Evolutionary conservation across 352 stramenopile species (phyloP).

Genomic region (Globisporangium recalcitrans): DNA sequence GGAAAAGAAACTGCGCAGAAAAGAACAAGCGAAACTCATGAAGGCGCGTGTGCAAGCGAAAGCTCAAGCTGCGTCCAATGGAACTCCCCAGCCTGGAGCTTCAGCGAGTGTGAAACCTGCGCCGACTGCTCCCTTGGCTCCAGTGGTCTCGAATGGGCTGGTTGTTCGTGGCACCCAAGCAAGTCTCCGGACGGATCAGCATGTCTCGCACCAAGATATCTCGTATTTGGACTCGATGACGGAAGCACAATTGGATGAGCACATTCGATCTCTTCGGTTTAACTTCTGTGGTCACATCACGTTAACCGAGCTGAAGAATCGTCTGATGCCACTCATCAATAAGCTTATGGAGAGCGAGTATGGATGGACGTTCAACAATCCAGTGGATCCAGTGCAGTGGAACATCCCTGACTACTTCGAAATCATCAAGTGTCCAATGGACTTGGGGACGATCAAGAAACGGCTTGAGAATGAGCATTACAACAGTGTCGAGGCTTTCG

Average conservation of each 20-base stretch:
- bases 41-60: slow-evolving; percentile 76
- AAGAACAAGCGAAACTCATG: slow-evolving; percentile 77
- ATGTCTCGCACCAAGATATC: slow-evolving; percentile 78
- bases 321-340: slow-evolving; percentile 72
- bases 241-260: slow-evolving; percentile 78
- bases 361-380: slow-evolving; percentile 91
- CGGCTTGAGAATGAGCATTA: slow-evolving; percentile 94
- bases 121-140: slow-evolving; percentile 6
- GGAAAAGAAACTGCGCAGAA: slow-evolving; percentile 80
- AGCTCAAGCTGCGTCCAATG: slow-evolving; percentile 32
- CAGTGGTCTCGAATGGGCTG: slow-evolving; percentile 43
- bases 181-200: slow-evolving; percentile 48
- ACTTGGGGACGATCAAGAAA: slow-evolving; percentile 98
- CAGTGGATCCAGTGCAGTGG: slow-evolving; percentile 93
- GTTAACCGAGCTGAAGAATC: slow-evolving; percentile 77
- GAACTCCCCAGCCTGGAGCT: not conserved
- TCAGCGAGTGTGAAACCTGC: slow-evolving; percentile 12
- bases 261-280: slow-evolving; percentile 86
- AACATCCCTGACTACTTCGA: slow-evolving; percentile 91
- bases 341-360: slow-evolving; percentile 89
- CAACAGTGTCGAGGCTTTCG: slow-evolving; percentile 84
- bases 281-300: slow-evolving; percentile 87
- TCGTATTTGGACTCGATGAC: slow-evolving; percentile 88
- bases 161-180: slow-evolving; percentile 67
- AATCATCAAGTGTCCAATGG: slow-evolving; percentile 97